Evolutionary conservation across 768 basidiomycete species (phyloP).

Genomic region (Russula olivacea): DNA sequence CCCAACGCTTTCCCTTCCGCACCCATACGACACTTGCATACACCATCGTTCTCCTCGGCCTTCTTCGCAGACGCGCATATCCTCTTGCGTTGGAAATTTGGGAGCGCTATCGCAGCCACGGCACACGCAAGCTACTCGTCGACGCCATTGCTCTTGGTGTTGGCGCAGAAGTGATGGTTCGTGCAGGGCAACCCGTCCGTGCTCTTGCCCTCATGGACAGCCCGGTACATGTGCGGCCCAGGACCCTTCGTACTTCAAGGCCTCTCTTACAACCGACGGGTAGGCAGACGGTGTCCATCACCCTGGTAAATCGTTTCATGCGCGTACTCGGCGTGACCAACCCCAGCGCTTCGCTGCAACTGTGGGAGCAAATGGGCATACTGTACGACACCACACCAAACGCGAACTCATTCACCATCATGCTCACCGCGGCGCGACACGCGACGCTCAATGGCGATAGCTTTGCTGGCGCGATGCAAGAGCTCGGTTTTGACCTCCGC

Average conservation of each 20-base stretch:
- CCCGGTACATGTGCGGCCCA: constrained; percentile 28
- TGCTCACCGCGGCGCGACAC: constrained; percentile 56
- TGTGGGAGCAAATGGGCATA: constrained; percentile 61
- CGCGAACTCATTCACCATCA: constrained; percentile 47
- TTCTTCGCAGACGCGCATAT: constrained; percentile 41
- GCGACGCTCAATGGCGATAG: constrained; percentile 48
- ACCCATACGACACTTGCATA: constrained; percentile 43
- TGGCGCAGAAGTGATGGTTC: constrained; percentile 47
- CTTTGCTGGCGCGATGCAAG: constrained; percentile 45
- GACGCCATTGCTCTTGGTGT: constrained; percentile 45
- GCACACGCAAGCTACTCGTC: constrained; percentile 29
- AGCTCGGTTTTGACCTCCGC: constrained; percentile 36
- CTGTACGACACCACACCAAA: constrained; percentile 58
- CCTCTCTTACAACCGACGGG: too few species aligned
- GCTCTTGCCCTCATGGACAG: constrained; percentile 48
- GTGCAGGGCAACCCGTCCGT: constrained; percentile 38
- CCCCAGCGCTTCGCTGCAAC: constrained; percentile 53
- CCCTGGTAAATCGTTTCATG: constrained; percentile 37
- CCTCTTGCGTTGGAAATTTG: constrained; percentile 36
- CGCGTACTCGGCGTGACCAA: constrained; percentile 42
- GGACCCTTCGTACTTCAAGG: not conserved
- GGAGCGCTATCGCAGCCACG: constrained; percentile 10
- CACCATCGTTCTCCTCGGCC: constrained; percentile 49
- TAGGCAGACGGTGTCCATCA: not conserved
- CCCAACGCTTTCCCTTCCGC: constrained; percentile 30